Conservation (phyloP, 108 stramenopile genomes). For the Nitzschia sp. region DNA sequence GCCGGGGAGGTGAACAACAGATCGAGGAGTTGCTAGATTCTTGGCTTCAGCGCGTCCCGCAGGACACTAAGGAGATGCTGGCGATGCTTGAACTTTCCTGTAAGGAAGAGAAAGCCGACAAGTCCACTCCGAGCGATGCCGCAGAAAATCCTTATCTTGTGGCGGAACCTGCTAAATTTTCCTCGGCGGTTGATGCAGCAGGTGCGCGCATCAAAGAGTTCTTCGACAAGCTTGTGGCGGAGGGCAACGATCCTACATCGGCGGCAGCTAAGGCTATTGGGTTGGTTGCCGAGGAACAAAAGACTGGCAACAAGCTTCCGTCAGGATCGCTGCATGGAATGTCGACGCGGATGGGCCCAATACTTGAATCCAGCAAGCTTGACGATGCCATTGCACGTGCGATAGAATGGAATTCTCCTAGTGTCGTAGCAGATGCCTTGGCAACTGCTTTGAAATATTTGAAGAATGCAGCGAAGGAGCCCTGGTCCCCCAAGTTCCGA, state of each 20-base stretch:
- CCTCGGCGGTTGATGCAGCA: constrained; percentile 31
- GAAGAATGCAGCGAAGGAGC: constrained; percentile 56
- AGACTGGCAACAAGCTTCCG: not conserved
- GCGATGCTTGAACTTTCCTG: constrained; percentile 71
- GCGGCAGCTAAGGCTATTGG: constrained; percentile 62
- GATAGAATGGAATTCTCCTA: constrained; percentile 29
- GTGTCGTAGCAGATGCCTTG: constrained; percentile 31
- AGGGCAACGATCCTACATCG: constrained; percentile 51
- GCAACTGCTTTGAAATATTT: constrained; percentile 65
- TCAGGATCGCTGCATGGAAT: constrained; percentile 22
- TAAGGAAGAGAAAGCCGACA: constrained; percentile 33
- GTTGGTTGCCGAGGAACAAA: constrained; percentile 35
- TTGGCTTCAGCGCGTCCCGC: constrained; percentile 66
- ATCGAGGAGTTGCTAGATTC: constrained; percentile 59
- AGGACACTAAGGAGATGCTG: constrained; percentile 60
- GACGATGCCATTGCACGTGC: constrained; percentile 25
- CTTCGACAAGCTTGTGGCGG: constrained; percentile 45
- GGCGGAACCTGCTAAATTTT: constrained; percentile 19
- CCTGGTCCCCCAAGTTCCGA: constrained; percentile 67
- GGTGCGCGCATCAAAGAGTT: constrained; percentile 44
- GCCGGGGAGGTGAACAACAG: constrained; percentile 60
- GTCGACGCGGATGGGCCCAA: constrained; percentile 9
- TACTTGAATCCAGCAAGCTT: not conserved
- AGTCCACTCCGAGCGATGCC: not conserved
- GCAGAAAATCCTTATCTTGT: constrained; percentile 18